Base-by-base conservation (phyloP, 2,329 filamentous ascomycete genomes). In the Aspergillus udagawae region DNA sequence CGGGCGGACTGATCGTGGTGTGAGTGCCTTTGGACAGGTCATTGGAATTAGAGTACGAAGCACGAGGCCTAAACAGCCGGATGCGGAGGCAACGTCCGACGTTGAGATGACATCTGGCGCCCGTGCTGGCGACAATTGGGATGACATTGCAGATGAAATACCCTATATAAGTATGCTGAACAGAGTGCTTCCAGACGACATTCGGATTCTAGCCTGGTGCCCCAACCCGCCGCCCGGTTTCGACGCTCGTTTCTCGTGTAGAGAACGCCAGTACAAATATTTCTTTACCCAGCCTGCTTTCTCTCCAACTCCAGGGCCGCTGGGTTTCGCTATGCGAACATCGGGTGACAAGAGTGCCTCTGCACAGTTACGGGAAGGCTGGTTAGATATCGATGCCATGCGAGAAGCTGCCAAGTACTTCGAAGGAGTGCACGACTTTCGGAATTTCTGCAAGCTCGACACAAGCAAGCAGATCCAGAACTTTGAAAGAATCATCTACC, bases 271-370 rank as follows among this genome's bases (percentile, higher is more conserved):
- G 63, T 99, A 99, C 78, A 87, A 91, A 57, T 99, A 99, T 76
- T 97, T 96, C 80, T 99, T 99, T 79, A 97, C 94, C 0, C 91
- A 97, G 71, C 94, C 94, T 0, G 90, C 89, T 1, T 96, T 91
- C 69, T 79, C 85, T 2, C 91, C 91, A 0, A 80, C 84, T 4
- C 85, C 88, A 0, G 77, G 80, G 1, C 69, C 80, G 21, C 60
- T 82, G 41, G 83, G 83, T 4, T 73, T 83, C 49, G 76, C 77
- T 38, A 68, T 65, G 62, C 65, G 67, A 52, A 58, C 54, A 35
- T 55, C 62, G 38, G 60, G 55, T 27, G 57, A 60, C 63, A 60
- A 64, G 3, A 66, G 68, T 28, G 55, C 59, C 12, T 56, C 56
- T 20, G 62, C 64, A 14, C 68, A 72, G 25, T 68, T 70, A 38